These are phyloP conservation scores for Penicillium paxilli DNA, from an alignment of 495 filamentous ascomycete genomes.

Conservation along the genomic window DNA sequence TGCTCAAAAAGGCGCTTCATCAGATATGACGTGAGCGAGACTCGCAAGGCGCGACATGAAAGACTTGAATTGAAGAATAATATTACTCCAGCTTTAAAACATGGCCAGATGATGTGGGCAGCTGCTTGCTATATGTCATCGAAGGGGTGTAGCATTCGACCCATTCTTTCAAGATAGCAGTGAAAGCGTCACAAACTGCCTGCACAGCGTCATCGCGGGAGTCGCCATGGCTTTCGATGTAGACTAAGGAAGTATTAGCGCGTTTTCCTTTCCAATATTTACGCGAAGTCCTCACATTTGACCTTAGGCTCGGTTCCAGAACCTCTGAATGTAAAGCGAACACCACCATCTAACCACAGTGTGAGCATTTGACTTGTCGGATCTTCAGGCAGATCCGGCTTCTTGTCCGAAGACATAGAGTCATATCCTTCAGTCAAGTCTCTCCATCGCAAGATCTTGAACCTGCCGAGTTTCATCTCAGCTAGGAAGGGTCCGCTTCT, in stretches of 20 bases:
- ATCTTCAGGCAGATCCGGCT: conserved; percentile 60
- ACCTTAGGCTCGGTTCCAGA: conserved; percentile 74
- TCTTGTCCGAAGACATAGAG: conserved; percentile 52
- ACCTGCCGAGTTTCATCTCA: conserved; percentile 44
- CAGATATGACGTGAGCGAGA: not conserved
- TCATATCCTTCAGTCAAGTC: conserved; percentile 69
- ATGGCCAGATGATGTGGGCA: conserved; percentile 44
- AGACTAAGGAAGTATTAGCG: conserved; percentile 38
- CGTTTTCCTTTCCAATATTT: not conserved
- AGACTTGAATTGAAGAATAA: not conserved
- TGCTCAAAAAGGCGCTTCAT: not conserved
- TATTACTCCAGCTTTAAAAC: conserved; percentile 27
- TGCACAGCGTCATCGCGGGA: conserved; percentile 47
- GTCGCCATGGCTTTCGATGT: conserved; percentile 54
- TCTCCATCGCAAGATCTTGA: conserved; percentile 61
- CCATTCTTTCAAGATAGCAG: conserved; percentile 58
- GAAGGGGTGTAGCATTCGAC: conserved; percentile 46
- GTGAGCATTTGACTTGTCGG: conserved; percentile 69
- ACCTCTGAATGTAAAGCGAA: conserved; percentile 66
- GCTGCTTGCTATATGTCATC: conserved; percentile 37
- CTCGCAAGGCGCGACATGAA: not conserved
- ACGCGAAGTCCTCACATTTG: conserved; percentile 46
- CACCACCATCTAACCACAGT: conserved; percentile 57
- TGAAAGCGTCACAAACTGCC: conserved; percentile 54
- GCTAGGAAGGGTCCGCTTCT: conserved; percentile 46